Conservation (phyloP, 306 rosid species). For the Sechiopsis laciniata region DNA sequence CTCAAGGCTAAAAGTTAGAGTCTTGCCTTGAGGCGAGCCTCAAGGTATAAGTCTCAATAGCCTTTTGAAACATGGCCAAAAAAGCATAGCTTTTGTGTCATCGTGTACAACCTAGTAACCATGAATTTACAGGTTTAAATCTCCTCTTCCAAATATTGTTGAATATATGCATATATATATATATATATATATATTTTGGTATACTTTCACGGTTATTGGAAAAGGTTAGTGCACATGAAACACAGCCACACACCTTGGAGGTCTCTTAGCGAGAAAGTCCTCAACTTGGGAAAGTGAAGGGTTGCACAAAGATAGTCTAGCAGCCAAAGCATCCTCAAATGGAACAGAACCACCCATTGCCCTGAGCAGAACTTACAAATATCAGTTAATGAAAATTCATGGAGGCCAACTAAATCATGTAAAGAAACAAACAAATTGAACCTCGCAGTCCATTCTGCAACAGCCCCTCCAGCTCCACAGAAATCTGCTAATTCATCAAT, state of each 20-base stretch:
- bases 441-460: conserved; percentile 97
- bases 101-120: no score
- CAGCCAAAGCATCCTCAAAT: conserved; percentile 91
- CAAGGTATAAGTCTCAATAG: no score
- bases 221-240: neutral
- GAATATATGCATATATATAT: no score
- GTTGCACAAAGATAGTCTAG: conserved; percentile 73
- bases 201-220: neutral
- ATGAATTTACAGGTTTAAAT: no score
- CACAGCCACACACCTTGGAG: conserved; percentile 56
- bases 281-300: conserved; percentile 74
- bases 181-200: no score
- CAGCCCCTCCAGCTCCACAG: conserved; percentile 95
- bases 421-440: conserved; percentile 20
- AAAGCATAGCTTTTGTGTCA: no score
- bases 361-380: conserved; percentile 35
- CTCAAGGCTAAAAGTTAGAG: no score
- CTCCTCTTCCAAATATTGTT: no score
- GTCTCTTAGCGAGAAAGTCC: conserved; percentile 67
- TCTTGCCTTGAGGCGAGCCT: no score
- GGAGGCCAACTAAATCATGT: conserved; percentile 10
- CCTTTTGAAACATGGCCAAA: no score
- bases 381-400: conserved; percentile 27
- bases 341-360: conserved; percentile 98
- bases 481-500: conserved; percentile 89